Evolutionary conservation across 495 filamentous ascomycete genomes (phyloP), one percentile per base, ranked within the genome.

Genomic region (Lindgomyces ingoldianus): DNA sequence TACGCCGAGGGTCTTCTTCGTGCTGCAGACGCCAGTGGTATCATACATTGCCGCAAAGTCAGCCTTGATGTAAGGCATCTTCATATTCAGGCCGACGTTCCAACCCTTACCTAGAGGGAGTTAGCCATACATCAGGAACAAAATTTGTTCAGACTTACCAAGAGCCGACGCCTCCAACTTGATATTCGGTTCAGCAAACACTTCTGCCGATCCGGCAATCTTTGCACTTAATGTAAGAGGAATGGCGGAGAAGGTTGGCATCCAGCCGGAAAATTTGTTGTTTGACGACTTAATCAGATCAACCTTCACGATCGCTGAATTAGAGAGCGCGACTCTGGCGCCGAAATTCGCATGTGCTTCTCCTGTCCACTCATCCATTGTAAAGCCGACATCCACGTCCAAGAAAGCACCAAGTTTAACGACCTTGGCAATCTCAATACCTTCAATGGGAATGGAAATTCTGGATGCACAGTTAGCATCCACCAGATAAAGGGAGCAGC

Each of bases 341-440:
- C 64, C 64, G 25, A 62, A 18, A 24, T 53, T 58, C 12, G 59
- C 59, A 6, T 11, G 18, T 1, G 64, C 64, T 2, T 21, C 47
- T 19, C 64, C 64, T 0, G 52, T 27, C 64, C 64, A 67, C 25
- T 62, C 45, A 1, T 47, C 51, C 52, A 67, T 57, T 18, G 50
- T 56, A n/a, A 62, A 62, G 1, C 64, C 64, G 6, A 67, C 48
- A 45, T 67, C 57, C 21, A 67, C 64, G 19, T 62, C 57, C 0
- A 67, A 33, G 52, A 67, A 67, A n/a, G 51, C 58, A 26, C 64
- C 64, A 46, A 67, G 64, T 39, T 62, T 62, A 4, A 67, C 51
- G 18, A 62, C 47, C 14, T 62, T 54, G 4, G 58, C 58, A 22
- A 62, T 62, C 19, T 24, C 22, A 29, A 67, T 62, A 18, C 64